phyloP scores from a whole-genome alignment of 352 stramenopile species.

The Phytophthora tentaculata region DNA sequence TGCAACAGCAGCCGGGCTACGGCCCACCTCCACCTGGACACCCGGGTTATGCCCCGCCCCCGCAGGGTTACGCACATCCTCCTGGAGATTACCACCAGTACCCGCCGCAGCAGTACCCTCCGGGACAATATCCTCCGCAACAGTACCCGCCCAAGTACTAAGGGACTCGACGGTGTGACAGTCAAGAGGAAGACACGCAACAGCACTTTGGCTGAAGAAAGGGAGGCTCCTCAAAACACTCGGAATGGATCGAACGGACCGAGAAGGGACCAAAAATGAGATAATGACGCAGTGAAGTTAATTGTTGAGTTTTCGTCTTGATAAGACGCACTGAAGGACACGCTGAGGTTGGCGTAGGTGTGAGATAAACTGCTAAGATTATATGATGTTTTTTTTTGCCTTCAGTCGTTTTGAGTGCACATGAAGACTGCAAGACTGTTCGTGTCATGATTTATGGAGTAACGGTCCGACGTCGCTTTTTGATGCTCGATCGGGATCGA shows the following conservation, averaged over 20 bases:
- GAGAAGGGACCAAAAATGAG: constrained; percentile 10
- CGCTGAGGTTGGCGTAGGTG: constrained; percentile 19
- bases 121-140: constrained; percentile 4
- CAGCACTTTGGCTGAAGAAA: constrained; percentile 9
- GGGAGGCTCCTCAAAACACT: constrained; percentile 3
- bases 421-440: too few relatives aligned
- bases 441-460: too few relatives aligned
- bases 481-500: too few relatives aligned
- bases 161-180: not conserved
- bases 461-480: too few relatives aligned
- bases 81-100: constrained; percentile 62
- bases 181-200: constrained; percentile 1
- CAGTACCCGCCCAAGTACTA: constrained; percentile 24
- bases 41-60: constrained; percentile 37
- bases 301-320: constrained; percentile 27
- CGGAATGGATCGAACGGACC: constrained; percentile 40
- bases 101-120: constrained; percentile 43
- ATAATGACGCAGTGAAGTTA: constrained; percentile 22
- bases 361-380: constrained; percentile 35
- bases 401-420: too few relatives aligned
- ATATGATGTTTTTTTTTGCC: constrained; percentile 22
- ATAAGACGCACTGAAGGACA: constrained; percentile 12
- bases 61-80: constrained; percentile 45
- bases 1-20: constrained; percentile 50
- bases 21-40: constrained; percentile 36